A percentile compares a stretch with the other conserved stretches of the same genome.
Conservation (phyloP, 306 rosid genomes). For the Cucurbita moschata region DNA sequence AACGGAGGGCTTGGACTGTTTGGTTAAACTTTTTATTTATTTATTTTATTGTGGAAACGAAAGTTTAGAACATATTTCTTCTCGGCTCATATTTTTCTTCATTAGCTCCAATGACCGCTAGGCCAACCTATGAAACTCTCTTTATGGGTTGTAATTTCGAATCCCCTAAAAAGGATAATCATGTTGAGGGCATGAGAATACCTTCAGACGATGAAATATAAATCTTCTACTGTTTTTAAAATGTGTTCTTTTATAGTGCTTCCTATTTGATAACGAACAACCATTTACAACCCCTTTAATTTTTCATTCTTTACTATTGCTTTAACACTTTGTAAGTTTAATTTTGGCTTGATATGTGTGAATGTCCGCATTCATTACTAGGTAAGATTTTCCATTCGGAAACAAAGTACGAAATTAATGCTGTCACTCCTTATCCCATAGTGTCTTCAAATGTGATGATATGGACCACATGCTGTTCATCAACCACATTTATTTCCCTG, state of each 20-base stretch:
- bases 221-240: no score
- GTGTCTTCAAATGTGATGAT: slow-evolving; percentile 27
- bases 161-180: background rate
- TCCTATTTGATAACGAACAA: background rate
- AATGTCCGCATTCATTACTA: background rate
- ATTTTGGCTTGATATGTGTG: background rate
- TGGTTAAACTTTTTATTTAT: background rate
- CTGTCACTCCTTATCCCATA: slow-evolving; percentile 23
- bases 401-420: background rate
- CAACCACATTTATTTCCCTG: slow-evolving; percentile 45
- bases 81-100: background rate
- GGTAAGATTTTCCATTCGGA: background rate
- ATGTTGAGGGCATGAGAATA: background rate
- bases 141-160: background rate
- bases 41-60: background rate
- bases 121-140: background rate
- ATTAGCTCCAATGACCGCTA: background rate
- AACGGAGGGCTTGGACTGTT: no score
- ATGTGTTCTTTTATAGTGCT: background rate
- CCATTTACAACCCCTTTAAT: background rate
- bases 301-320: background rate
- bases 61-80: background rate
- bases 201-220: background rate
- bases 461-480: slow-evolving; percentile 36
- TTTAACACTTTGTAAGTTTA: background rate